Percentiles rank a stretch among this genome's conserved stretches.
Evolutionary conservation across 805 yeast species (phyloP).

Genomic region (Yamadazyma philogaea): DNA sequence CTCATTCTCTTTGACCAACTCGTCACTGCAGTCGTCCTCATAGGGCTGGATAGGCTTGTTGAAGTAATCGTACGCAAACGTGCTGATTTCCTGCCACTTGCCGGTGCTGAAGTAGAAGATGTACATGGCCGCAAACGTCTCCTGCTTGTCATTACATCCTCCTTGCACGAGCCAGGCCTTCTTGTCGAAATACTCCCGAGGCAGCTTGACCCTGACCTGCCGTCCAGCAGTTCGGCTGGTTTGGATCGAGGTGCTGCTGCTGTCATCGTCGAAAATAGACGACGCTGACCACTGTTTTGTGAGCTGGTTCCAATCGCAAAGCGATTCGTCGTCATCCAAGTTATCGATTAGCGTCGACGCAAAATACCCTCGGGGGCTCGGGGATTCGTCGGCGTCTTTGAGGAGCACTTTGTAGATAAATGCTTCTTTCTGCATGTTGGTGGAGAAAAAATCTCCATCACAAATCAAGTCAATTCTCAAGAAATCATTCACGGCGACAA

Average conservation of each 20-base stretch:
- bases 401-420: constrained; percentile 14
- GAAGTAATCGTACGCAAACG: constrained; percentile 37
- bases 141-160: constrained; percentile 30
- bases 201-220: constrained; percentile 6
- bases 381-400: constrained; percentile 19
- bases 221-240: constrained; percentile 9
- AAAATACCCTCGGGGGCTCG: constrained; percentile 39
- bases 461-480: constrained; percentile 32
- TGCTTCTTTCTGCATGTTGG: constrained; percentile 16
- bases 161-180: constrained; percentile 39
- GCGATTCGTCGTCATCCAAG: constrained; percentile 16
- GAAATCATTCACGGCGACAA: constrained; percentile 32
- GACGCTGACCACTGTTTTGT: constrained; percentile 12
- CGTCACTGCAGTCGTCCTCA: constrained; percentile 29
- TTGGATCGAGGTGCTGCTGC: constrained; percentile 13
- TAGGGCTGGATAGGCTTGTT: constrained; percentile 21
- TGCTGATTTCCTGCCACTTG: constrained; percentile 31
- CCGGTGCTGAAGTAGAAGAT: constrained; percentile 32
- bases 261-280: constrained; percentile 13
- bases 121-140: constrained; percentile 33
- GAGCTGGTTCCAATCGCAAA: constrained; percentile 18
- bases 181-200: constrained; percentile 22
- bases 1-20: constrained; percentile 22
- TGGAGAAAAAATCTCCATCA: constrained; percentile 12
- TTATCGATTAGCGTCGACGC: constrained; percentile 31